Conservation (phyloP, 192 early-diverging fungal species). For the Thamnidium elegans region DNA sequence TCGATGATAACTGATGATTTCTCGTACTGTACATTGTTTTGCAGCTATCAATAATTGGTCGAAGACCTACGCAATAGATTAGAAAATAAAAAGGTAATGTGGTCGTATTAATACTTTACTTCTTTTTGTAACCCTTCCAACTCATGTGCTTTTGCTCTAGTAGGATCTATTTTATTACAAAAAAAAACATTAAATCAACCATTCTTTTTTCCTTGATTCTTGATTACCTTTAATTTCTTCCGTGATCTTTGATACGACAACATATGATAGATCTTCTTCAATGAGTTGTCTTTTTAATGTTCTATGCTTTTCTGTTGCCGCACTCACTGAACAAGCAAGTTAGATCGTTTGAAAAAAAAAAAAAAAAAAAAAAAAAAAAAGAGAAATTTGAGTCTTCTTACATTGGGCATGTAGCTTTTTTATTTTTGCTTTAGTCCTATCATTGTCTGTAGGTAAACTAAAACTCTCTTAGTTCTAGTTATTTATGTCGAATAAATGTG, state of each 20-base stretch:
- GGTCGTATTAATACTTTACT: slow-evolving; percentile 1
- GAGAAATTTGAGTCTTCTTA: too few relatives aligned
- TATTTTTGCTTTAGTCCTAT: too few relatives aligned
- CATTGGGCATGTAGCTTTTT: too few relatives aligned
- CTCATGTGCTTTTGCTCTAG: slow-evolving; percentile 2
- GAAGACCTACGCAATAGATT: slow-evolving; percentile 4
- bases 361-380: neutral
- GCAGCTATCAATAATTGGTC: slow-evolving; percentile 13
- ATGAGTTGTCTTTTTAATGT: neutral
- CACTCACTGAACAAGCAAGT: neutral
- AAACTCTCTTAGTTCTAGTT: too few relatives aligned
- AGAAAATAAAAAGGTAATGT: neutral
- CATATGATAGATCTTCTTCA: slow-evolving; percentile 21
- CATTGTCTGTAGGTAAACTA: too few relatives aligned
- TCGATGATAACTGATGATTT: slow-evolving; percentile 32
- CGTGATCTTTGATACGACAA: slow-evolving; percentile 11
- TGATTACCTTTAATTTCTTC: slow-evolving; percentile 17
- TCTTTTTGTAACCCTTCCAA: slow-evolving; percentile 20
- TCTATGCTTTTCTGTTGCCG: slow-evolving; percentile 1
- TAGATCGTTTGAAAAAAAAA: neutral
- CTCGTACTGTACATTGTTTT: slow-evolving; percentile 16
- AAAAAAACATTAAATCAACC: neutral
- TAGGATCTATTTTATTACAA: slow-evolving; percentile 9
- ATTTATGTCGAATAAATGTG: too few relatives aligned
- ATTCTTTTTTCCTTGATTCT: too few relatives aligned